phyloP scores from a whole-genome alignment of 208 protist genomes.

The Leishmania tarentolae region DNA sequence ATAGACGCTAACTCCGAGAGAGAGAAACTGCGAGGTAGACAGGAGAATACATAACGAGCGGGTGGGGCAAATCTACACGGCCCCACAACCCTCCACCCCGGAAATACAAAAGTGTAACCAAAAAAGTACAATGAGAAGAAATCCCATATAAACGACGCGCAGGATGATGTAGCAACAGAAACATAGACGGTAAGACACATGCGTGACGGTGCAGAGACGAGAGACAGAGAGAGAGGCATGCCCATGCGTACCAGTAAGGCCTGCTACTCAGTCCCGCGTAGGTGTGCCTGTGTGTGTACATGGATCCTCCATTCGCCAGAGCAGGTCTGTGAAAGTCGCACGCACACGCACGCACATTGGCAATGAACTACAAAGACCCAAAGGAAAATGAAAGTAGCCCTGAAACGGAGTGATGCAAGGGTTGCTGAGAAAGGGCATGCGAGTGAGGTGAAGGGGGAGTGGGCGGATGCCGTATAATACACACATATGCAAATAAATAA shows the following conservation, averaged over 20 bases:
- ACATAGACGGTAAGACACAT: neutral
- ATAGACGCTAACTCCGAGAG: neutral
- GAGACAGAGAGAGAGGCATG: neutral
- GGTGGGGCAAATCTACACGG: too few species aligned
- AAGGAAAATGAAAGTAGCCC: neutral
- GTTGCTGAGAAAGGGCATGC: neutral
- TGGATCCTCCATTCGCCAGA: neutral
- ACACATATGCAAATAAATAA: neutral
- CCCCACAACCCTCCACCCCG: neutral
- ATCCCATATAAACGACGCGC: neutral
- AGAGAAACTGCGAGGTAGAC: too few species aligned
- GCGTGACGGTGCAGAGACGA: neutral
- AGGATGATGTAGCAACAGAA: neutral
- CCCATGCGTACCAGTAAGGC: neutral
- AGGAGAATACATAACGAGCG: neutral
- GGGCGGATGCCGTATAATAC: neutral
- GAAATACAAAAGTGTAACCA: too few species aligned
- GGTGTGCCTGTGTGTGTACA: neutral
- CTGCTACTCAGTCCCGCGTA: neutral
- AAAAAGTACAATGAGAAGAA: neutral
- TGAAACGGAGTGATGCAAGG: neutral
- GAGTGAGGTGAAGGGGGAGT: neutral
- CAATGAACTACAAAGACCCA: neutral
- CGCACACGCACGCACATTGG: neutral
- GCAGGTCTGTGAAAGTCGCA: neutral